Evolutionary conservation across 2,329 filamentous ascomycete genomes (phyloP).

Genomic region (Fusarium sterilihyphosum): DNA sequence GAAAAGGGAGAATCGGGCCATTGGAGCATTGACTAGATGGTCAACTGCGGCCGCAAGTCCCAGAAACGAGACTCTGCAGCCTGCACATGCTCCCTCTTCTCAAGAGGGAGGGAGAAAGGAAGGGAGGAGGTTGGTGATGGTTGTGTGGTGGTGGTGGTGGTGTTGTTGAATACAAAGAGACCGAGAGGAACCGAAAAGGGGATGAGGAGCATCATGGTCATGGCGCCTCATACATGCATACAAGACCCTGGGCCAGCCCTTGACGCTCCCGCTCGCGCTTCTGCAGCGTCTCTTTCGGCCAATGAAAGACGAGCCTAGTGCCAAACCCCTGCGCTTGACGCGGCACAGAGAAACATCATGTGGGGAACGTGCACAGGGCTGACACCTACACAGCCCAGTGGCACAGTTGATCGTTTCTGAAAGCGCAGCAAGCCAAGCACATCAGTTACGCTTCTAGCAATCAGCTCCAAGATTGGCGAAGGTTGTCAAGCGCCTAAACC

Average conservation of each 20-base stretch:
- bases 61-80: constrained; percentile 32
- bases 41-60: constrained; percentile 35
- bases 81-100: constrained; percentile 38
- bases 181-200: constrained; percentile 20
- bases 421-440: constrained; percentile 21
- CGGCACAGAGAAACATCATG: background rate
- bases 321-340: background rate
- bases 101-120: background rate
- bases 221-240: constrained; percentile 20
- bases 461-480: constrained; percentile 6
- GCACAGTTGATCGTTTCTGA: constrained; percentile 21
- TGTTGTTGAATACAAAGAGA: constrained; percentile 14
- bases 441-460: background rate
- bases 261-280: constrained; percentile 7
- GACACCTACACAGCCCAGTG: constrained; percentile 36
- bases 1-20: constrained; percentile 59
- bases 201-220: background rate
- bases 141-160: background rate
- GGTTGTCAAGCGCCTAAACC: background rate
- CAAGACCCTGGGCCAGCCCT: background rate
- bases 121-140: constrained; percentile 10
- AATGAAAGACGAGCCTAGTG: constrained; percentile 10
- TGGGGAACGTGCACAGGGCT: constrained; percentile 34
- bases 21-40: constrained; percentile 36
- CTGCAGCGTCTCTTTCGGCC: constrained; percentile 33